A percentile compares a stretch with the other conserved stretches of the same genome.
Conservation (phyloP, 176 grass and related monocot species). For the Bolboschoenus planiculmis region DNA sequence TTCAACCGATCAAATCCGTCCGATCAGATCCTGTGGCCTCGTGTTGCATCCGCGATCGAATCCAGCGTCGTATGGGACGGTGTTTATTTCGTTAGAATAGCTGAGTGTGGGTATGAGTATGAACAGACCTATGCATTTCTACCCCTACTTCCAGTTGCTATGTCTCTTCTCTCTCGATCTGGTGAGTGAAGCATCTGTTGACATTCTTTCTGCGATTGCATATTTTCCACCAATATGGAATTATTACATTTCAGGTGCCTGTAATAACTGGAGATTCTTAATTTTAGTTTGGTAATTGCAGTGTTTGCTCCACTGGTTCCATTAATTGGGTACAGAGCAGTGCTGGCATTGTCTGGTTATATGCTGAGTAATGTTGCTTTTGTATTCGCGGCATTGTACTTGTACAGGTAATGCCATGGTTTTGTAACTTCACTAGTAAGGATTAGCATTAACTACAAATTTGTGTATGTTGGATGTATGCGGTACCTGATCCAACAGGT, state of each 20-base stretch:
- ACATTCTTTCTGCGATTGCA: neutral
- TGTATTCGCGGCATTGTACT: constrained; percentile 47
- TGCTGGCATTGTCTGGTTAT: constrained; percentile 58
- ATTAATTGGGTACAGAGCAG: constrained; percentile 52
- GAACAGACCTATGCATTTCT: constrained; percentile 87
- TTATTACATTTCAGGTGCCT: neutral
- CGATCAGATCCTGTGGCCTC: constrained; percentile 13
- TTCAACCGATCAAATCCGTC: neutral
- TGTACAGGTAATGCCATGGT: constrained; percentile 53
- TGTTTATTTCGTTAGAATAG: constrained; percentile 64
- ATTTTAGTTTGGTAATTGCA: constrained; percentile 31
- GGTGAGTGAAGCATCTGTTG: constrained; percentile 28
- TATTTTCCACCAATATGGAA: neutral
- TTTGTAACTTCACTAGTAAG: neutral
- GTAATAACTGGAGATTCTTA: neutral
- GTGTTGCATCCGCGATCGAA: constrained; percentile 36
- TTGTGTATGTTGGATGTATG: neutral
- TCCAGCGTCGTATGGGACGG: constrained; percentile 80
- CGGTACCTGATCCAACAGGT: neutral
- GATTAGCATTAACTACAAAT: neutral
- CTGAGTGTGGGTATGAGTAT: constrained; percentile 97
- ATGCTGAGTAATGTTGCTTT: constrained; percentile 57
- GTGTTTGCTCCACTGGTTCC: constrained; percentile 66
- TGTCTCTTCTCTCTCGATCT: constrained; percentile 62
- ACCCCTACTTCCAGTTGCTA: constrained; percentile 55